Evolutionary conservation across 164 flowering plant species (phyloP), one percentile per base, ranked within the genome.

Genomic region (Tetrastigma voinierianum): DNA sequence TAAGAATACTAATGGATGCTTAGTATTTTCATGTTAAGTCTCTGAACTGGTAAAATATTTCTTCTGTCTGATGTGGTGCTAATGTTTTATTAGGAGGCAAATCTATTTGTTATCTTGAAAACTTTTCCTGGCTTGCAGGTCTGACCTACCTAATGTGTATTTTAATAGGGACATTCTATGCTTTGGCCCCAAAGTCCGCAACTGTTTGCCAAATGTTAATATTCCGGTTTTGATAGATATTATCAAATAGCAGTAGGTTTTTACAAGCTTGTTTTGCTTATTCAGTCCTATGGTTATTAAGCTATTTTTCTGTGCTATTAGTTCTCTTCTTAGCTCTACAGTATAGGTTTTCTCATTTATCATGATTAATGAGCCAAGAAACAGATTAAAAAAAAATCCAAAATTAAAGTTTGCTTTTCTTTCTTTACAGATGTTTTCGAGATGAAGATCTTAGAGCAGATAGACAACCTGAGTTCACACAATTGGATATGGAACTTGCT

Each of bases 161-260:
- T 76, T 75, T 90, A 89, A 84, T 96, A 87, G 98, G 98, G 79
- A 86, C 88, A 64, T 91, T 88, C 79, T 94, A 91, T 83, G 98
- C 98, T 68, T 82, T 94, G n/a, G 80, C 98, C 98, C 44, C 97
- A 91, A 81, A 94, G 98, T 68, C 98, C 98, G 46, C 98, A 94
- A 60, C 80, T 94, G 64, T 94, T 85, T 73, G 91, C 78, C 98
- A 94, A 76, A 91, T 94, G 98, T 81, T 94, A 51, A 94, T 91
- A 97, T 44, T 86, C 98, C 58, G 94, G 95, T 47, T 85, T 90
- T 82, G 90, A 90, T 72, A 91, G 72, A 76, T 94, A 94, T 69
- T 94, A 91, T 76, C 98, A 94, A 78, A 87, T 94, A 74, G 98
- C 97, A 56, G 98, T 91, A 76, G 56, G 11, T 67, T 57, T 70